phyloP scores from a whole-genome alignment of 805 yeast genomes.

The Brettanomyces custersianus region DNA sequence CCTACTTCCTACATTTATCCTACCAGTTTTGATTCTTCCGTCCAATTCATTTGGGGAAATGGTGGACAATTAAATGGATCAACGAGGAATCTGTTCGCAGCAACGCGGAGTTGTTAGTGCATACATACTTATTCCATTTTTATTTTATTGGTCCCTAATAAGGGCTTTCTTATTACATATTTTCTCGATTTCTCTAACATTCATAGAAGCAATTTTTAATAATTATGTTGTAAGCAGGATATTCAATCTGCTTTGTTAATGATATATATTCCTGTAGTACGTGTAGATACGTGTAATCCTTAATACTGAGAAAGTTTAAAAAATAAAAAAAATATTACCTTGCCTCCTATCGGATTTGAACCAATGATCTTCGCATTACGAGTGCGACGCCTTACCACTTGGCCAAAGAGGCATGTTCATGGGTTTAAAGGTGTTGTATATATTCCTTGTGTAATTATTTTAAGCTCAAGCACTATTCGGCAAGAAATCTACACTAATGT shows the following conservation, averaged over 20 bases:
- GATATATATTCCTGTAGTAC: not conserved
- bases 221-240: not conserved
- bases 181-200: not conserved
- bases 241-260: not conserved
- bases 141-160: no score
- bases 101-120: not conserved
- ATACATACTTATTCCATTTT: not conserved
- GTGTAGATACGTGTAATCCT: not conserved
- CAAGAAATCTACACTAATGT: no score
- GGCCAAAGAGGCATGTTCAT: slow-evolving; percentile 30
- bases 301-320: not conserved
- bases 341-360: slow-evolving; percentile 36
- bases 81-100: not conserved
- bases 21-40: no score
- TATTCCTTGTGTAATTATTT: no score
- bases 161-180: no score
- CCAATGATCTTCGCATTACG: slow-evolving; percentile 38
- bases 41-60: slow-evolving; percentile 1
- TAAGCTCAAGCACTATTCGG: no score
- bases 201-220: not conserved
- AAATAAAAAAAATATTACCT: not conserved
- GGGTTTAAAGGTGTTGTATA: no score
- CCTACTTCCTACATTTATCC: no score
- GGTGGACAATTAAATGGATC: not conserved
- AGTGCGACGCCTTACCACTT: slow-evolving; percentile 40